Conservation (phyloP, 306 rosid species). For the Purshia tridentata region DNA sequence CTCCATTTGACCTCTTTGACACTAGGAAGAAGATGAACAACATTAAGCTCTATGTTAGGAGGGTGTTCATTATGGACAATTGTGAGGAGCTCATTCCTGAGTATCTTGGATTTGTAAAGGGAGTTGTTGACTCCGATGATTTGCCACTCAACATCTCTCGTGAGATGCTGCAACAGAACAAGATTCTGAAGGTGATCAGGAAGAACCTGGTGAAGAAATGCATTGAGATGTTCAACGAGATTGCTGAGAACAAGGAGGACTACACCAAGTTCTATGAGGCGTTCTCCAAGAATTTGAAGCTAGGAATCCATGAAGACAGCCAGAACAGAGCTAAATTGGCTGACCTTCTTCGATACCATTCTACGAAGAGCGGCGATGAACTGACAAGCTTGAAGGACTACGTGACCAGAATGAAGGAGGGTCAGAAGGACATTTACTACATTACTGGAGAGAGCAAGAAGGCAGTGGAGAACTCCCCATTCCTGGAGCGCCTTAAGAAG, state of each 20-base stretch:
- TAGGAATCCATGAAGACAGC: slow-evolving; percentile 72
- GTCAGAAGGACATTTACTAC: slow-evolving; percentile 67
- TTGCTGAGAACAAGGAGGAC: slow-evolving; percentile 69
- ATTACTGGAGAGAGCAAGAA: slow-evolving; percentile 74
- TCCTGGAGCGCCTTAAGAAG: slow-evolving; percentile 65
- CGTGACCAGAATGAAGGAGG: slow-evolving; percentile 68
- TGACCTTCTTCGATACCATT: slow-evolving; percentile 59
- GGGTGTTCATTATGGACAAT: slow-evolving; percentile 77
- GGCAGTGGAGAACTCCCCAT: slow-evolving; percentile 72
- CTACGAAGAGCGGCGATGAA: slow-evolving; percentile 72
- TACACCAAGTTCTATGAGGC: slow-evolving; percentile 62
- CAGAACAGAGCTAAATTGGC: slow-evolving; percentile 67
- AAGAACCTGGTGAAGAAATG: slow-evolving; percentile 70
- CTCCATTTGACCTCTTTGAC: slow-evolving; percentile 70
- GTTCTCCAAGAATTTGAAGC: slow-evolving; percentile 65
- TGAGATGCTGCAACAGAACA: slow-evolving; percentile 67
- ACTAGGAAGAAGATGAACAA: slow-evolving; percentile 72
- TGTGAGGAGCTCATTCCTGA: slow-evolving; percentile 73
- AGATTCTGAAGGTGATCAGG: slow-evolving; percentile 68
- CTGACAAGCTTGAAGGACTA: slow-evolving; percentile 71
- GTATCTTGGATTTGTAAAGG: slow-evolving; percentile 69
- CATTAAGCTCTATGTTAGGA: slow-evolving; percentile 66
- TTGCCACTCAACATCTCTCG: slow-evolving; percentile 76
- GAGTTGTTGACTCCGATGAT: slow-evolving; percentile 75
- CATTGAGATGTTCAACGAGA: slow-evolving; percentile 76